These are phyloP conservation scores for Artemisia annua DNA, from an alignment of 129 eudicot genomes.

Conservation along the genomic window DNA sequence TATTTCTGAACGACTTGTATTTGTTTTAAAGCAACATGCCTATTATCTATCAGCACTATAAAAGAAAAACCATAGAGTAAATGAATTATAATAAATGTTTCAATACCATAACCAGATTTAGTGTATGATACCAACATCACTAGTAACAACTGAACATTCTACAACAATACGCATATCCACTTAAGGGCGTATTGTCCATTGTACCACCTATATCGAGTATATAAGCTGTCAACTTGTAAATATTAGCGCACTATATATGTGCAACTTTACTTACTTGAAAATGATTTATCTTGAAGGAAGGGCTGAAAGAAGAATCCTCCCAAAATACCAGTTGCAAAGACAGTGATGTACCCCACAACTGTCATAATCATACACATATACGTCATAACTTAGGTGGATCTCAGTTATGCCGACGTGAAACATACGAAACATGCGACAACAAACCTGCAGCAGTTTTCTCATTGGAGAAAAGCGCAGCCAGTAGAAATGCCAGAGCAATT, in stretches of 20 bases:
- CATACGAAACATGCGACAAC: conserved; percentile 15
- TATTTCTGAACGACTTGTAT: background rate
- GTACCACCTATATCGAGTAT: no score
- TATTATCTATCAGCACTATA: background rate
- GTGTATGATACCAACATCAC: background rate
- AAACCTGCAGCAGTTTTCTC: conserved; percentile 86
- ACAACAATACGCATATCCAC: no score
- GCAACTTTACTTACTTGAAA: conserved; percentile 67
- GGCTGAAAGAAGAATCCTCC: conserved; percentile 75
- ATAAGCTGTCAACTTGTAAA: no score
- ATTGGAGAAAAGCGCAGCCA: conserved; percentile 71
- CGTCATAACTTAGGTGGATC: conserved; percentile 4
- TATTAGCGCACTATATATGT: no score
- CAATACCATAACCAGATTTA: background rate
- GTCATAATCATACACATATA: conserved; percentile 32
- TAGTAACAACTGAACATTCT: no score
- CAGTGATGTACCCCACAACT: conserved; percentile 86
- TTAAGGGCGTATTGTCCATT: no score
- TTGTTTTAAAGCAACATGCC: conserved; percentile 1
- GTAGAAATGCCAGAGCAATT: conserved; percentile 73
- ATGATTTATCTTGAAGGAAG: conserved; percentile 77
- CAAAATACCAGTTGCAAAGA: conserved; percentile 80
- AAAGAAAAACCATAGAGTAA: conserved; percentile 2
- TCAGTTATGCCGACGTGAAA: background rate
- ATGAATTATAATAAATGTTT: background rate